Evolutionary conservation across 2,329 filamentous ascomycete genomes (phyloP), one percentile per base, ranked within the genome.

Genomic region (Xylaria sp.): DNA sequence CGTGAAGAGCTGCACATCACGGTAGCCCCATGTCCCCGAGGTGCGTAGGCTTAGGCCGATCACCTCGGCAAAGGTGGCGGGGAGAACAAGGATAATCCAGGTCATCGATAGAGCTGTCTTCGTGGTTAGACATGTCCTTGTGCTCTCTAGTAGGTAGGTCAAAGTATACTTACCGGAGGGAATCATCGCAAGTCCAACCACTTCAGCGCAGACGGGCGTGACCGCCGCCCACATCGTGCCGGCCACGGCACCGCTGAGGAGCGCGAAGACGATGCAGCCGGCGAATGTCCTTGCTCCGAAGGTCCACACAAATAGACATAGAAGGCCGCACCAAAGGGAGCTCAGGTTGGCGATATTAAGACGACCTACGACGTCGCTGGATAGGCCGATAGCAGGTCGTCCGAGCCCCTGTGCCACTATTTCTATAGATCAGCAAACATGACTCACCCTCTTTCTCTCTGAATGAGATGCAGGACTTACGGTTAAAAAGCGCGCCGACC

Each of bases 201-300:
- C 88, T 78, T 95, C 92, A 2, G 90, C 90, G 5, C 87, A 87
- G 6, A 94, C 88, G 0, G 92, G 92, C 0, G 83, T 89, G 33
- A 91, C 86, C 1, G 90, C 89, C 0, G 88, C 85, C 89, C 89
- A 94, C 72, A 92, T 90, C 0, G 89, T 90, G 6, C 93, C 93
- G 2, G 88, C 89, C 1, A 94, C 88, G 2, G 83, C 84, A 2
- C 92, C 92, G 5, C 84, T 84, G 1, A 93, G 78, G 15, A 95
- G 79, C 0, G 89, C 85, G 75, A 92, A 95, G 74, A 94, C 86
- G 38, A 95, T 84, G 33, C 93, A 82, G 0, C 92, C 87, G 0
- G 88, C 90, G 70, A 89, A 92, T 11, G 77, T 78, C 71, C 85
- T 86, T 49, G 88, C 87, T 1, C 91, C 91, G 68, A 89, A 89